These are phyloP conservation scores for Rhododendron mucronatum DNA, from an alignment of 148 eudicot genomes.

Conservation along the genomic window DNA sequence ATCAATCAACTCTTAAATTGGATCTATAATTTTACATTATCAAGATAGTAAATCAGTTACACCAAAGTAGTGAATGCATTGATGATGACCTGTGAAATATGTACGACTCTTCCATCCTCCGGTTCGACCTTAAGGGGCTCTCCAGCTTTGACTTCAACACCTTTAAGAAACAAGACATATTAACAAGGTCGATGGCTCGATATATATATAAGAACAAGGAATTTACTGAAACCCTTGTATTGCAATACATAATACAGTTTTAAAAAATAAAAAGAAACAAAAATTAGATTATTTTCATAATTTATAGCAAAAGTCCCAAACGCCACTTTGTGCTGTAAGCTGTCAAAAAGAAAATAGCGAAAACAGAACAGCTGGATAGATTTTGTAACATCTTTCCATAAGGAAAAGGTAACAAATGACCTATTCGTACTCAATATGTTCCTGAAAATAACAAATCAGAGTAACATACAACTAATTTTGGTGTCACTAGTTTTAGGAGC, in stretches of 20 bases:
- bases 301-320: neutral
- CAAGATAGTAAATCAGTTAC: neutral
- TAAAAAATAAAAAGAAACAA: neutral
- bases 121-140: conserved; percentile 37
- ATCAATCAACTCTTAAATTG: neutral
- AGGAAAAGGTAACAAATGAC: neutral
- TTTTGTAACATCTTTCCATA: neutral
- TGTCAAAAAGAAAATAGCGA: neutral
- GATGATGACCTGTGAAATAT: conserved; percentile 53
- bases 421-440: neutral
- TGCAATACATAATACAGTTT: neutral
- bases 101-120: conserved; percentile 33
- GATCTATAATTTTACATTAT: neutral
- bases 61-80: neutral
- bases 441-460: neutral
- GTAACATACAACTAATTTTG: neutral
- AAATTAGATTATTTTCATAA: neutral
- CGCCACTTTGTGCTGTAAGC: neutral
- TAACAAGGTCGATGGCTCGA: neutral
- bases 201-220: neutral
- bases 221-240: neutral
- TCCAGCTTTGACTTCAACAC: conserved; percentile 68
- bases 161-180: conserved; percentile 24
- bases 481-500: neutral
- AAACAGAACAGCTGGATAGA: neutral